Evolutionary conservation across 2,329 filamentous ascomycete species (phyloP).

Genomic region (Didymella pomorum): DNA sequence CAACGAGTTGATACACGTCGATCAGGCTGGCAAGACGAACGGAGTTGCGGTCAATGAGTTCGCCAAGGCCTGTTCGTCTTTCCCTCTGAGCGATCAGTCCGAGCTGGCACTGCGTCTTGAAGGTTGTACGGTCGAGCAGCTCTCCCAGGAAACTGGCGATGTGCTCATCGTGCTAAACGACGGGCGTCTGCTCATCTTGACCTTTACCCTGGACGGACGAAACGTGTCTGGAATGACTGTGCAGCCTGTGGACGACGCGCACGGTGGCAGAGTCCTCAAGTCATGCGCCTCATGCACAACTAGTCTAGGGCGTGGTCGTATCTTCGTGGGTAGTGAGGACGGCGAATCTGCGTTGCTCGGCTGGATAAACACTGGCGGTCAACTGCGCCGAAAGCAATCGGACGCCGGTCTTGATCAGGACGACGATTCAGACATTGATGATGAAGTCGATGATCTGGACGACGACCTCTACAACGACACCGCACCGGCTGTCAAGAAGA

Average conservation of each 20-base stretch:
- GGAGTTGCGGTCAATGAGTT: conserved; percentile 93
- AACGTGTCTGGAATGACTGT: conserved; percentile 89
- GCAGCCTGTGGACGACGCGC: conserved; percentile 67
- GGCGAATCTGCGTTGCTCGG: conserved; percentile 82
- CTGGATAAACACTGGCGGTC: conserved; percentile 72
- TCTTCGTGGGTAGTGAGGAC: conserved; percentile 88
- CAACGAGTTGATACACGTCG: conserved; percentile 93
- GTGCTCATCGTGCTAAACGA: conserved; percentile 81
- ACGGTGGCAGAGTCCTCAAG: conserved; percentile 69
- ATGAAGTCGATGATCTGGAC: conserved; percentile 63
- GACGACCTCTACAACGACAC: conserved; percentile 71
- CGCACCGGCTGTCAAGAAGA: conserved; percentile 53
- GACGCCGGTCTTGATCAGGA: conserved; percentile 66
- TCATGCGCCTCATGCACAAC: conserved; percentile 73
- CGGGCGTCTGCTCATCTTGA: conserved; percentile 77
- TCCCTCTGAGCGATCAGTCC: conserved; percentile 86
- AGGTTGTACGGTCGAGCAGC: conserved; percentile 76
- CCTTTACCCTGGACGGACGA: conserved; percentile 87
- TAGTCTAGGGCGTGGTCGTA: conserved; percentile 69
- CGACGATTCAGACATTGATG: conserved; percentile 60
- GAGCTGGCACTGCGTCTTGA: conserved; percentile 82
- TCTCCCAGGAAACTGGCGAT: conserved; percentile 81
- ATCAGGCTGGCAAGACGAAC: conserved; percentile 92
- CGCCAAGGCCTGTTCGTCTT: conserved; percentile 81
- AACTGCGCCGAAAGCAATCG: conserved; percentile 67